Evolutionary conservation across 2,329 filamentous ascomycete genomes (phyloP), one percentile per base, ranked within the genome.

Genomic region (Sclerotinia nivalis): DNA sequence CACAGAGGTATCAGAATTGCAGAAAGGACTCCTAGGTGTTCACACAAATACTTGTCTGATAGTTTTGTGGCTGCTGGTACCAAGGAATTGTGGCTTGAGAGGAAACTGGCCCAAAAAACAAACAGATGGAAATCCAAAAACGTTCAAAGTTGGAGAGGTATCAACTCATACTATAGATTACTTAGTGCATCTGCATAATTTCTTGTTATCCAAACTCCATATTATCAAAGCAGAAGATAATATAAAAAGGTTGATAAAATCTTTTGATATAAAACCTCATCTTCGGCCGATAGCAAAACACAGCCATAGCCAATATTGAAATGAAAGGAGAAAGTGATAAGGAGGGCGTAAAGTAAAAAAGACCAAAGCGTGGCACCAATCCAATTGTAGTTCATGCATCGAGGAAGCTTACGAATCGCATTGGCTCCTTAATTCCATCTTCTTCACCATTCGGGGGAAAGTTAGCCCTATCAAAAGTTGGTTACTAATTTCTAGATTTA

Each of bases 311-410:
- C 12, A 18, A 43, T 25, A 22, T 28, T 52, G 20, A 64, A 25
- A 64, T 40, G 34, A 52, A 20, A 40, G 45, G 60, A 64, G 60
- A 64, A 9, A 37, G 15, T 58, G 5, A 6, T 59, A 40, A 65
- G 43, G 22, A 65, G 7, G 4, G 28, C 2, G 15, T 22, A 25
- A 40, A 15, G 22, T 12, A n/a, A 37, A 49, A 49, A 37, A 12
- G 59, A 49, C 28, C 25, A 62, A 62, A 58, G 55, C 58, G 37
- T 8, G 15, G 13, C n/a, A 59, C 40, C 55, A 59, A 25, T 34
- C 22, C 40, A 7, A 20, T n/a, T 58, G 31, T 49, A 37, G 31
- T 12, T 22, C 20, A 25, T 43, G 40, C 40, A 43, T 43, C 37
- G 40, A 43, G 40, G 5, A 43, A 62, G 60, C 45, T 62, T 62